Evolutionary conservation across 495 filamentous ascomycete species (phyloP).

Genomic region (Venustampulla echinocandica): DNA sequence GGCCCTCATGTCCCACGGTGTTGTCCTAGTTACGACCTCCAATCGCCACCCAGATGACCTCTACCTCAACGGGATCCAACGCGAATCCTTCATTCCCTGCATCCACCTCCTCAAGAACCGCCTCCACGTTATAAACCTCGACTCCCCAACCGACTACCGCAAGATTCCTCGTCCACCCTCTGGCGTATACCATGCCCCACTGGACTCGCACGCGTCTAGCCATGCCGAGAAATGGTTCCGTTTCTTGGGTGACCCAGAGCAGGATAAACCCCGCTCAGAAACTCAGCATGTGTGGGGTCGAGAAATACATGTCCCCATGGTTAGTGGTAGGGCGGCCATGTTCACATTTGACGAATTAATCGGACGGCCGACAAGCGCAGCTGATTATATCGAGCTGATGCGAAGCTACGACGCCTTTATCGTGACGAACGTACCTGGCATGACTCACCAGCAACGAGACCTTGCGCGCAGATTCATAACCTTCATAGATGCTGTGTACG

Average conservation of each 20-base stretch:
- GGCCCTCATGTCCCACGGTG: slow-evolving; percentile 87
- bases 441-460: slow-evolving; percentile 81
- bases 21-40: slow-evolving; percentile 91
- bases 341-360: slow-evolving; percentile 90
- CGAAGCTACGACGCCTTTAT: slow-evolving; percentile 87
- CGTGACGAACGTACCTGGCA: slow-evolving; percentile 82
- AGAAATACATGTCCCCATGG: slow-evolving; percentile 75
- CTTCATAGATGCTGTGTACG: slow-evolving; percentile 94
- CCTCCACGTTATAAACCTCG: slow-evolving; percentile 83
- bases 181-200: slow-evolving; percentile 78
- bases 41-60: slow-evolving; percentile 93
- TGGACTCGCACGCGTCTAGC: slow-evolving; percentile 63
- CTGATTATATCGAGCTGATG: slow-evolving; percentile 91
- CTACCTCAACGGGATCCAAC: slow-evolving; percentile 97
- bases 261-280: slow-evolving; percentile 66
- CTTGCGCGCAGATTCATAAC: slow-evolving; percentile 90
- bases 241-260: slow-evolving; percentile 76
- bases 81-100: slow-evolving; percentile 87
- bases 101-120: slow-evolving; percentile 81
- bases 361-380: slow-evolving; percentile 75
- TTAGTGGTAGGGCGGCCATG: slow-evolving; percentile 78
- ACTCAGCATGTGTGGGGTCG: slow-evolving; percentile 91
- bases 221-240: slow-evolving; percentile 93
- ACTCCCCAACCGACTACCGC: slow-evolving; percentile 93
- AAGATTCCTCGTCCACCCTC: slow-evolving; percentile 91